phyloP scores from a whole-genome alignment of 805 yeast species.

The Zygotorulaspora sp. region DNA sequence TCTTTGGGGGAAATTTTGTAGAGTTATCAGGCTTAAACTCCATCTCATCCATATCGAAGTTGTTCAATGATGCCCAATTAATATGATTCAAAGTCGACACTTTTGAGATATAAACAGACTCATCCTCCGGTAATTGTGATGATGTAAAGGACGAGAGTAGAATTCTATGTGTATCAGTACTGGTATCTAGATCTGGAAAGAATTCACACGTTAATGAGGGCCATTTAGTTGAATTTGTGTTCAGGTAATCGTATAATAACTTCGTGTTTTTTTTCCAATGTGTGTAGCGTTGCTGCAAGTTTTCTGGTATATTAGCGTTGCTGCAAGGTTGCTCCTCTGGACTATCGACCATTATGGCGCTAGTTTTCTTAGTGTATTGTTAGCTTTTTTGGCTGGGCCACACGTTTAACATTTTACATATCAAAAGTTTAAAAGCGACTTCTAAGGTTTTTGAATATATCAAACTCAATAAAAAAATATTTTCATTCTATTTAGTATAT shows the following conservation, averaged over 20 bases:
- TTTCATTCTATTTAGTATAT: too few species aligned
- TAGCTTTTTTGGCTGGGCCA: too few species aligned
- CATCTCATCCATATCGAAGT: slow-evolving; percentile 37
- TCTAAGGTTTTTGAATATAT: too few species aligned
- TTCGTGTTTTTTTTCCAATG: slow-evolving; percentile 81
- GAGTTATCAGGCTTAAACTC: slow-evolving; percentile 36
- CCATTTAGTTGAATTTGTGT: slow-evolving; percentile 62
- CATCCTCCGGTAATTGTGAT: slow-evolving; percentile 35
- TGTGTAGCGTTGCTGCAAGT: slow-evolving; percentile 32
- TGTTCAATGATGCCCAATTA: slow-evolving; percentile 34
- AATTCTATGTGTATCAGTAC: slow-evolving; percentile 28
- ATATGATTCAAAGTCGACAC: slow-evolving; percentile 33
- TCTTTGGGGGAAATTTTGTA: slow-evolving; percentile 27
- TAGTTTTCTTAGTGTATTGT: neutral
- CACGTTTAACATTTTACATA: too few species aligned
- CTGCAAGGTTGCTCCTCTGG: neutral
- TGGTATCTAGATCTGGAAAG: slow-evolving; percentile 45
- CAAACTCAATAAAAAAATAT: too few species aligned
- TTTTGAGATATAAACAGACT: slow-evolving; percentile 27
- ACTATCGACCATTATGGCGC: slow-evolving; percentile 2
- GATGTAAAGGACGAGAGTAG: slow-evolving; percentile 35
- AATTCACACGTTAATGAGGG: slow-evolving; percentile 71
- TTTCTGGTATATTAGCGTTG: slow-evolving; percentile 18
- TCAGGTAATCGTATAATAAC: slow-evolving; percentile 64
- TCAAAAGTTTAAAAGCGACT: too few species aligned